Evolutionary conservation across 768 basidiomycete genomes (phyloP), one percentile per base, ranked within the genome.

Genomic region (Tricholoma matsutake): DNA sequence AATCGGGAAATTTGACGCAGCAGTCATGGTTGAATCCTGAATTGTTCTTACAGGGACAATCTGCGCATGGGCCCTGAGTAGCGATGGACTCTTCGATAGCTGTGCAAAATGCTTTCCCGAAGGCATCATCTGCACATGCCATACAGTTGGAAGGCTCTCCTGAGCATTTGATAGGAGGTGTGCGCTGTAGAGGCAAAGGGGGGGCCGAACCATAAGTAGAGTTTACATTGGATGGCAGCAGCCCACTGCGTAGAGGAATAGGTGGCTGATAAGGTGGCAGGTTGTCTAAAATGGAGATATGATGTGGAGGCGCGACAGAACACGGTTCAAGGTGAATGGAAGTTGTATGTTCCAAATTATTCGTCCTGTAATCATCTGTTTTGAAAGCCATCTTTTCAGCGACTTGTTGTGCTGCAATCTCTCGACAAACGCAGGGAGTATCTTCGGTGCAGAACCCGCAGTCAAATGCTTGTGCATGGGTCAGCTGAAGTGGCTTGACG

Each of bases 81-180:
- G 85, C 79, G 14, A 88, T 74, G 29, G 87, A 82, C 62, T 86
- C 79, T 63, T 81, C 82, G 45, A 95, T 84, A 20, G 90, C 91
- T 39, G 80, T 80, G 71, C 94, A 96, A 72, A 96, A 96, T 5
- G 92, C 93, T 68, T 89, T 88, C 9, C 93, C 93, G 64, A 95
- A 95, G 20, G 82, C 81, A 71, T 95, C 94, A 67, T 91, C 88
- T 4, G 87, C 88, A 69, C 94, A 96, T 4, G 92, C 94, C 56
- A 83, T 72, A 69, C 94, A 96, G 72, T 94, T 94, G 8, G 83
- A 80, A 2, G 94, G 94, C 68, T 96, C 92, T 11, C 94, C 94
- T 16, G 92, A 90, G 72, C 94, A 96, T 34, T 74, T 82, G 14
- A 73, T 70, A 37, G 73, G 68, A 14, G 67, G 61, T 35, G 71